Evolutionary conservation across 371 early-diverging fungal genomes (phyloP).

Genomic region (Mucor mucedo): DNA sequence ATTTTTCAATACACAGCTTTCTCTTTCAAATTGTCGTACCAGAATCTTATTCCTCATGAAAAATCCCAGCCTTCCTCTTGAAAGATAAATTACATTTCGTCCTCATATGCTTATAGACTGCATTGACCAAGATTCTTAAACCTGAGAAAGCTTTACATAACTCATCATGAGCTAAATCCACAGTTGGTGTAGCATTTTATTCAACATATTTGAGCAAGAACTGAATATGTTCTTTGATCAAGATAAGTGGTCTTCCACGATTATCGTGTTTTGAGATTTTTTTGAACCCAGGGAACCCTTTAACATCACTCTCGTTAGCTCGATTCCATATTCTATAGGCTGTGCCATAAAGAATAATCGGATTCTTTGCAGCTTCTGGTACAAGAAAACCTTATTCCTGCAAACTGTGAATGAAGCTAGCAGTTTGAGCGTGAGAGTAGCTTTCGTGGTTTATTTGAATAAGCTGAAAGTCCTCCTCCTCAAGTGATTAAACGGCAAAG

Average conservation of each 20-base stretch:
- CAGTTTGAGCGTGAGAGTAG: conserved; percentile 23
- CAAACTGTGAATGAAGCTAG: conserved; percentile 24
- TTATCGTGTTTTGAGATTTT: conserved; percentile 13
- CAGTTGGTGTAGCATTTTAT: conserved; percentile 22
- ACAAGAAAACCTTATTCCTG: conserved; percentile 21
- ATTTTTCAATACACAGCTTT: conserved; percentile 21
- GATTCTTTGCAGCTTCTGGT: background rate
- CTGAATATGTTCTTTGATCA: conserved; percentile 18
- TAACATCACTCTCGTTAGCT: conserved; percentile 12
- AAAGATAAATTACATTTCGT: too few relatives aligned
- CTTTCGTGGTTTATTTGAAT: conserved; percentile 21
- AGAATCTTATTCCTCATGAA: too few relatives aligned
- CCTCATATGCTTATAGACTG: too few relatives aligned
- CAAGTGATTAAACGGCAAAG: conserved; percentile 13
- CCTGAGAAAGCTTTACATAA: too few relatives aligned
- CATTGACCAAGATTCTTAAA: too few relatives aligned
- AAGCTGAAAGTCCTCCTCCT: conserved; percentile 7
- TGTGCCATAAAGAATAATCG: too few relatives aligned
- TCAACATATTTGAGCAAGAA: conserved; percentile 22
- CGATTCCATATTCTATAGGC: too few relatives aligned
- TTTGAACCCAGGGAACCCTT: conserved; percentile 20
- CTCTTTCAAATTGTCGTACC: conserved; percentile 7
- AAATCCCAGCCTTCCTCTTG: too few relatives aligned
- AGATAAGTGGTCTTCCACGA: conserved; percentile 18
- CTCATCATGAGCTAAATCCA: conserved; percentile 10